Conservation (phyloP, 192 early-diverging fungal species). For the Glomus cerebriforme region DNA sequence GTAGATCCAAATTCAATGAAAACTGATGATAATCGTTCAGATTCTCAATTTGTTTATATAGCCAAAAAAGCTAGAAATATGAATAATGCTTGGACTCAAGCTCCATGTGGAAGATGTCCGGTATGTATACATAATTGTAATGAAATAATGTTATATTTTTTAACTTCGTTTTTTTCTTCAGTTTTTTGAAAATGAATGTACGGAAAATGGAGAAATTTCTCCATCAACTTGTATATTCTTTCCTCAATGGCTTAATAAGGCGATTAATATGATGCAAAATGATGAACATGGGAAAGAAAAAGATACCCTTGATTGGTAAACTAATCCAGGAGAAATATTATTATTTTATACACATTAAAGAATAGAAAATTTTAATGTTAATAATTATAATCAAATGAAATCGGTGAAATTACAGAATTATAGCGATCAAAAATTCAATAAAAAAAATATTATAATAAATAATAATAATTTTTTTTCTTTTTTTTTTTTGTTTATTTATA, state of each 20-base stretch:
- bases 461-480: background rate
- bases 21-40: constrained; percentile 26
- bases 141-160: background rate
- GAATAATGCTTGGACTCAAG: constrained; percentile 67
- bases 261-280: background rate
- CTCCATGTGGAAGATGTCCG: constrained; percentile 90
- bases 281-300: background rate
- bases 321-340: background rate
- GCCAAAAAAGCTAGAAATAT: constrained; percentile 38
- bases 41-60: constrained; percentile 59
- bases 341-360: no score
- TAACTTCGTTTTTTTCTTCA: background rate
- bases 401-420: no score
- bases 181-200: constrained; percentile 24
- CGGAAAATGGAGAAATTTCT: constrained; percentile 22
- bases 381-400: no score
- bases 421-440: no score
- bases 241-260: constrained; percentile 8
- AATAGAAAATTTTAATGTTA: no score
- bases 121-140: constrained; percentile 43
- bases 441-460: no score
- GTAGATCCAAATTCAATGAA: constrained; percentile 4
- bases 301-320: constrained; percentile 3
- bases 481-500: background rate
- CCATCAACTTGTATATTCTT: constrained; percentile 15